A percentile compares a stretch with the other conserved stretches of the same genome.
Evolutionary conservation across 495 filamentous ascomycete species (phyloP).

Genomic region (Penicillium parvum): DNA sequence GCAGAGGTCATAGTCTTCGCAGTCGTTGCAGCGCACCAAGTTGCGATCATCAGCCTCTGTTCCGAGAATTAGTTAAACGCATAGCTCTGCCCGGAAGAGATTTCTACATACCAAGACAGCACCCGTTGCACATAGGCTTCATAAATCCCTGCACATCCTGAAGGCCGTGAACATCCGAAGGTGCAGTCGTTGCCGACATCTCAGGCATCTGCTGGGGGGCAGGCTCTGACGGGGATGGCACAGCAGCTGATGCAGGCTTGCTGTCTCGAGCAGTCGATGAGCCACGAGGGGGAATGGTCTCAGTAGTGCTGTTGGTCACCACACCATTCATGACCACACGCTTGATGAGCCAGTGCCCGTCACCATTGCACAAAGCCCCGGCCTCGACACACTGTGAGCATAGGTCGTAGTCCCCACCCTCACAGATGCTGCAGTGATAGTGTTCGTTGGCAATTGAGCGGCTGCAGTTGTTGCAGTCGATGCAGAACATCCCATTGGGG

Average conservation of each 20-base stretch:
- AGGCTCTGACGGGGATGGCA: not conserved
- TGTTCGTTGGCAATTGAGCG: conserved; percentile 71
- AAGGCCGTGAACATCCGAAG: not conserved
- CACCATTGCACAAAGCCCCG: conserved; percentile 70
- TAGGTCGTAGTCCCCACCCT: conserved; percentile 91
- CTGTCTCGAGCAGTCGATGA: conserved; percentile 3
- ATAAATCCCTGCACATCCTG: conserved; percentile 25
- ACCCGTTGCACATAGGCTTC: conserved; percentile 88
- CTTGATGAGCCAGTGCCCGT: conserved; percentile 91
- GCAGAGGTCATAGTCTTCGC: conserved; percentile 92
- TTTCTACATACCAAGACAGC: conserved; percentile 63
- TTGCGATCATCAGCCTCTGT: conserved; percentile 67
- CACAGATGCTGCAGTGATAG: conserved; percentile 92
- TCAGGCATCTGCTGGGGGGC: conserved; percentile 14
- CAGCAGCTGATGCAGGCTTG: conserved; percentile 7
- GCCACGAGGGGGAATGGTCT: conserved; percentile 63
- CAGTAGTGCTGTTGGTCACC: conserved; percentile 79
- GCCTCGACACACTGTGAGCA: conserved; percentile 73
- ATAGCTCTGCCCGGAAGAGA: too few relatives aligned
- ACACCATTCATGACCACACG: conserved; percentile 71
- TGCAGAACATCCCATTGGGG: conserved; percentile 46
- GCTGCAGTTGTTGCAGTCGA: conserved; percentile 93
- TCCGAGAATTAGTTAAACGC: not conserved
- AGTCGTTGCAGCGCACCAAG: conserved; percentile 80
- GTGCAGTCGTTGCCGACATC: conserved; percentile 2